A percentile compares a stretch with the other conserved stretches of the same genome.
phyloP scores from a whole-genome alignment of 495 filamentous ascomycete species.

The Daldinia decipiens region DNA sequence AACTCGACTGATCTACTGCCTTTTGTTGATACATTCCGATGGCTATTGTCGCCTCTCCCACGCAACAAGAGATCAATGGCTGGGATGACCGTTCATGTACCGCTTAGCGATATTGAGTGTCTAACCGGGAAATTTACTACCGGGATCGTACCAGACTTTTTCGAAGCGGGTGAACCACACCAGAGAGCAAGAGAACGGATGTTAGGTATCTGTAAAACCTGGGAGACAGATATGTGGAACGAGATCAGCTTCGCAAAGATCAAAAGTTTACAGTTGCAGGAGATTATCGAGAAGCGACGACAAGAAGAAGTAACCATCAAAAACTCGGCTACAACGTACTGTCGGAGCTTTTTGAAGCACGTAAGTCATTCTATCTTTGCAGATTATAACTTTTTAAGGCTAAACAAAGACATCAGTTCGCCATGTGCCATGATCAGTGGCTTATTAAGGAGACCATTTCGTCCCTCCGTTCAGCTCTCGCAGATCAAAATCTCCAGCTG shows the following conservation, averaged over 20 bases:
- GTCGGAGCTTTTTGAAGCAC: constrained; percentile 84
- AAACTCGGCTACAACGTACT: constrained; percentile 68
- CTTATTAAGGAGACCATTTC: constrained; percentile 89
- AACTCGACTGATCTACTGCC: constrained; percentile 82
- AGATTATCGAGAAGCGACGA: constrained; percentile 74
- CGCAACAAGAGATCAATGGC: constrained; percentile 66
- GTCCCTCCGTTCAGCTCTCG: constrained; percentile 84
- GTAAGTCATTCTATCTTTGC: constrained; percentile 61
- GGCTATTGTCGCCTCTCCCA: constrained; percentile 69
- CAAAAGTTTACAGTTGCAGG: constrained; percentile 78
- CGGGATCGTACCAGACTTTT: constrained; percentile 65
- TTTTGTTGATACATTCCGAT: constrained; percentile 73
- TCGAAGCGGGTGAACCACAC: constrained; percentile 56
- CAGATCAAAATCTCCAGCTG: constrained; percentile 94
- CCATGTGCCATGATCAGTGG: constrained; percentile 96
- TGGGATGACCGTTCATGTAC: constrained; percentile 71
- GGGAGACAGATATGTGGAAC: constrained; percentile 79
- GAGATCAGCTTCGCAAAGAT: constrained; percentile 85
- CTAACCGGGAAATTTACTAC: constrained; percentile 79
- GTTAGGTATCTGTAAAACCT: constrained; percentile 69
- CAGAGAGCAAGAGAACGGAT: constrained; percentile 68
- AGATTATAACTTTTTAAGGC: background rate
- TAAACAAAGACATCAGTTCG: constrained; percentile 59
- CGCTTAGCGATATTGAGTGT: constrained; percentile 79
- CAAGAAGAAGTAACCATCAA: constrained; percentile 68